Evolutionary conservation across 371 early-diverging fungal genomes (phyloP).

Genomic region (Mucor ambiguus): DNA sequence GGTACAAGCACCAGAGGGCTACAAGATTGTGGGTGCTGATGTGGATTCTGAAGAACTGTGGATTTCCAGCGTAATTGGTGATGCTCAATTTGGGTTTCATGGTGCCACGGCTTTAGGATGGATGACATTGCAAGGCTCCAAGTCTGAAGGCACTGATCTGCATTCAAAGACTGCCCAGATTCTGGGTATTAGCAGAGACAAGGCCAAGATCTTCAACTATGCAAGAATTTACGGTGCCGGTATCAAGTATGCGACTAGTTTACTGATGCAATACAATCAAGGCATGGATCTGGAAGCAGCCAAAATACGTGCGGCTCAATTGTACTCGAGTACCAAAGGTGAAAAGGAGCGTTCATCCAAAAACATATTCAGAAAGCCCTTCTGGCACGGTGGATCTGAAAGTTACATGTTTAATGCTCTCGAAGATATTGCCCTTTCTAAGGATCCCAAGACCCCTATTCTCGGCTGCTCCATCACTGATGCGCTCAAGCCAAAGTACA

Average conservation of each 20-base stretch:
- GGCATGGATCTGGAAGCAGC: conserved; percentile 71
- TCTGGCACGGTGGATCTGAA: conserved; percentile 95
- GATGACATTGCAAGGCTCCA: conserved; percentile 97
- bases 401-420: conserved; percentile 94
- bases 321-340: conserved; percentile 91
- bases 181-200: conserved; percentile 84
- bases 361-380: conserved; percentile 39
- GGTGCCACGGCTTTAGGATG: conserved; percentile 96
- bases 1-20: conserved; percentile 82
- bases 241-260: conserved; percentile 77
- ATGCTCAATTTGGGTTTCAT: conserved; percentile 92
- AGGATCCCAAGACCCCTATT: conserved; percentile 86
- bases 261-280: conserved; percentile 84
- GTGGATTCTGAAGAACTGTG: conserved; percentile 98
- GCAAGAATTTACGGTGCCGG: conserved; percentile 97
- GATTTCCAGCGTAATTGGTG: conserved; percentile 95
- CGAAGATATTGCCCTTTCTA: conserved; percentile 79
- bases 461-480: conserved; percentile 89
- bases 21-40: conserved; percentile 94
- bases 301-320: conserved; percentile 58
- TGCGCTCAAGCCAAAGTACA: conserved; percentile 71
- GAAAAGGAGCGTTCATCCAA: conserved; percentile 46
- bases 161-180: conserved; percentile 93
- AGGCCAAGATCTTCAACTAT: conserved; percentile 97
- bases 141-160: conserved; percentile 88